Percentiles rank a stretch among this genome's conserved stretches.
phyloP scores from a whole-genome alignment of 352 stramenopile species.

The Phytophthora litchii region DNA sequence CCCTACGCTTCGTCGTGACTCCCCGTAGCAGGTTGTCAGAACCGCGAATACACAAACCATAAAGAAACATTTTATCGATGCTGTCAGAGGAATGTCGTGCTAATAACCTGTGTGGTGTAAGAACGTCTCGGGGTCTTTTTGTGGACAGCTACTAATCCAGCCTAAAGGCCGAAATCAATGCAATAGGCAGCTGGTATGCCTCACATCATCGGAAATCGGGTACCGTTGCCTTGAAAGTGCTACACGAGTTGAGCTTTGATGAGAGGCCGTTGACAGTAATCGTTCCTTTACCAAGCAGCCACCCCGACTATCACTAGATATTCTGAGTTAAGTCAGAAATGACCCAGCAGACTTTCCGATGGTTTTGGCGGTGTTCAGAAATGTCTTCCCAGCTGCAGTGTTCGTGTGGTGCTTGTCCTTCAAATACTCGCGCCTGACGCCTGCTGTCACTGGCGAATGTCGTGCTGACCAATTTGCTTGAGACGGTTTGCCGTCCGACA shows the following conservation, averaged over 20 bases:
- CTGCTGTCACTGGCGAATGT: conserved; percentile 20
- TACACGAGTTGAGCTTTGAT: conserved; percentile 4
- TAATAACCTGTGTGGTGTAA: no score
- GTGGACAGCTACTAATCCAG: no score
- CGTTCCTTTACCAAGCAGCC: conserved; percentile 8
- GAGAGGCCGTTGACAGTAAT: neutral
- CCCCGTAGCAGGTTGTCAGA: conserved; percentile 15
- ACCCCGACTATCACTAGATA: conserved; percentile 22
- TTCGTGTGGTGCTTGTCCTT: no score
- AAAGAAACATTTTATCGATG: no score
- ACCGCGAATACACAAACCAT: neutral
- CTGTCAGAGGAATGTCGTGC: no score
- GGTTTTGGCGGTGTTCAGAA: conserved; percentile 15
- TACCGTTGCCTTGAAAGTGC: neutral
- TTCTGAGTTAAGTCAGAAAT: conserved; percentile 25
- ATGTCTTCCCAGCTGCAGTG: conserved; percentile 7
- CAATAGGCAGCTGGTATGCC: neutral
- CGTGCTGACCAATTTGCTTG: neutral
- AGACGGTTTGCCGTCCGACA: no score
- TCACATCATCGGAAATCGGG: neutral
- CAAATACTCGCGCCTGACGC: conserved; percentile 3
- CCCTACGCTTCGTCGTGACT: conserved; percentile 68
- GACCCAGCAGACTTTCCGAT: conserved; percentile 12
- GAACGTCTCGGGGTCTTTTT: no score
- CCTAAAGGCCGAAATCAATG: neutral